Evolutionary conservation across 1,284 basidiomycete species (phyloP).

Genomic region (Ustilago lituana): DNA sequence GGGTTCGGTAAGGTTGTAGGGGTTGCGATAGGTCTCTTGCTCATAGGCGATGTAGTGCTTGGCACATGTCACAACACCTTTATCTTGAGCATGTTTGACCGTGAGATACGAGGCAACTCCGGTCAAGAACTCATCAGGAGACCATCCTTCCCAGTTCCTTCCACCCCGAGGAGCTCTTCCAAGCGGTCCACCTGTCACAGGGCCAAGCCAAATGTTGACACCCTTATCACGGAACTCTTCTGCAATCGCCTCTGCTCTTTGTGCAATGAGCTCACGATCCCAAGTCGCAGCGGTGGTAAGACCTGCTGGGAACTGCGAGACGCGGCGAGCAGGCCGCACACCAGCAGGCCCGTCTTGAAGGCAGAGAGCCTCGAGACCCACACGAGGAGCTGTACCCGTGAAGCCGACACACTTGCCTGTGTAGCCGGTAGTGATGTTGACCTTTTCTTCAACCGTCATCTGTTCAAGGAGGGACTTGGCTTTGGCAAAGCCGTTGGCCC

Average conservation of each 20-base stretch:
- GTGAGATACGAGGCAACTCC: conserved; percentile 47
- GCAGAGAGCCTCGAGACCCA: conserved; percentile 76
- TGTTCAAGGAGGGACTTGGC: conserved; percentile 67
- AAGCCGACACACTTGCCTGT: conserved; percentile 51
- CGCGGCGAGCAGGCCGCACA: conserved; percentile 69
- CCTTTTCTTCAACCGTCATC: conserved; percentile 70
- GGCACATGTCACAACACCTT: conserved; percentile 59
- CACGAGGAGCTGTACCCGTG: conserved; percentile 70
- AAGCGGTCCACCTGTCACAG: conserved; percentile 63
- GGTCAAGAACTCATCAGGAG: conserved; percentile 42
- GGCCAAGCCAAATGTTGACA: conserved; percentile 76
- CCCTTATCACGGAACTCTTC: conserved; percentile 81
- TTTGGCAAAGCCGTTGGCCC: conserved; percentile 73
- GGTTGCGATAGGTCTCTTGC: conserved; percentile 56
- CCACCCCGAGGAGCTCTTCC: conserved; percentile 75
- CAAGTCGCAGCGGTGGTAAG: conserved; percentile 78
- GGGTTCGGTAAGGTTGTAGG: conserved; percentile 24
- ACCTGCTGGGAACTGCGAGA: conserved; percentile 74
- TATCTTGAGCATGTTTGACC: conserved; percentile 51
- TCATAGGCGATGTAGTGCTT: conserved; percentile 67
- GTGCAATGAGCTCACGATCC: conserved; percentile 77
- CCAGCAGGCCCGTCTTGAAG: conserved; percentile 73
- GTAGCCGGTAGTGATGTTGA: conserved; percentile 68
- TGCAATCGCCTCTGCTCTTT: conserved; percentile 80
- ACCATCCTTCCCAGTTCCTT: conserved; percentile 79